Conservation (phyloP, 2,329 filamentous ascomycete species). For the Aureobasidium sp. region DNA sequence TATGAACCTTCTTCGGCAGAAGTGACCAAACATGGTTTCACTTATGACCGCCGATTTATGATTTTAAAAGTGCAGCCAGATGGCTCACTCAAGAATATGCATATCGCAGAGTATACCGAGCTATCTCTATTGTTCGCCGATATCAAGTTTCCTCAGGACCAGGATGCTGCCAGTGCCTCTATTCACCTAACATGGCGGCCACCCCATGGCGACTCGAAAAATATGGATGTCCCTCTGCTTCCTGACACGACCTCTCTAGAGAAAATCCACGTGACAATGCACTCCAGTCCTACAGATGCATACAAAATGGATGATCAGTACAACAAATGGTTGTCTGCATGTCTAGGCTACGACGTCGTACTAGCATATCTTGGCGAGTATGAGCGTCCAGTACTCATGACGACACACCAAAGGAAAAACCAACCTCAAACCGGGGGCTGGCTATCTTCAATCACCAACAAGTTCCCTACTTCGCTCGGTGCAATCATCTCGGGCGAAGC, state of each 20-base stretch:
- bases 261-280: conserved; percentile 36
- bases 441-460: conserved; percentile 27
- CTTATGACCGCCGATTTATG: conserved; percentile 39
- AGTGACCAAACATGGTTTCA: conserved; percentile 39
- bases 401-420: conserved; percentile 15
- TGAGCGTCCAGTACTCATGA: conserved; percentile 36
- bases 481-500: neutral
- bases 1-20: conserved; percentile 32
- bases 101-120: conserved; percentile 32
- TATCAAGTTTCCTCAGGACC: conserved; percentile 27
- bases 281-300: conserved; percentile 35
- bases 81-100: conserved; percentile 36
- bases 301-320: conserved; percentile 37
- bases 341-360: conserved; percentile 38
- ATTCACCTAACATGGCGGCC: conserved; percentile 36
- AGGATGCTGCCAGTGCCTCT: conserved; percentile 24
- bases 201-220: conserved; percentile 23
- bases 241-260: conserved; percentile 32
- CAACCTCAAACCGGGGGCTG: conserved; percentile 21
- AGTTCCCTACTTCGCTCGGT: conserved; percentile 20
- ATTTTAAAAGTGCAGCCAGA: conserved; percentile 32
- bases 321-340: conserved; percentile 37
- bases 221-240: conserved; percentile 33
- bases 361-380: conserved; percentile 39
- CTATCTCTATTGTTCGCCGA: conserved; percentile 37